A percentile compares a stretch with the other conserved stretches of the same genome.
phyloP scores from a whole-genome alignment of 108 stramenopile genomes.

The Pseudonitzschia delicatissima region DNA sequence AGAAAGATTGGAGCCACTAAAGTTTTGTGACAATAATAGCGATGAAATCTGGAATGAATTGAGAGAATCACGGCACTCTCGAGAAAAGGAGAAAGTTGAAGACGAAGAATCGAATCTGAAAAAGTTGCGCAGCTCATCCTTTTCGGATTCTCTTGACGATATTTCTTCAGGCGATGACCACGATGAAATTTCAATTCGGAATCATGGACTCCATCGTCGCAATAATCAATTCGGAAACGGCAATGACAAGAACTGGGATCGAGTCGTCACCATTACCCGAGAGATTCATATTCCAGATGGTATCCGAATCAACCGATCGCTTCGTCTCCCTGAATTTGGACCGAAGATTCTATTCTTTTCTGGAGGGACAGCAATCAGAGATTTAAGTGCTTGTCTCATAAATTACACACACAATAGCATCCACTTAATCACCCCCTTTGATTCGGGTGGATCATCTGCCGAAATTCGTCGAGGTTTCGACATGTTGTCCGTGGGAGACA shows the following conservation, averaged over 20 bases:
- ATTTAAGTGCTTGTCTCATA: conserved; percentile 23
- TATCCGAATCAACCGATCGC: conserved; percentile 20
- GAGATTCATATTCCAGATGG: conserved; percentile 20
- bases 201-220: background rate
- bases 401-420: conserved; percentile 35
- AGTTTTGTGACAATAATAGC: background rate
- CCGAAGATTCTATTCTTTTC: conserved; percentile 31
- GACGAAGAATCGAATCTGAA: background rate
- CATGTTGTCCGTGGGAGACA: conserved; percentile 31
- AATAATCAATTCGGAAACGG: background rate
- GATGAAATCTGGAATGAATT: too few species aligned
- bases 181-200: background rate
- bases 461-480: conserved; percentile 34
- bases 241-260: background rate
- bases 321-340: conserved; percentile 30
- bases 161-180: conserved; percentile 6
- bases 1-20: conserved; percentile 9
- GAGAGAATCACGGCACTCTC: too few species aligned
- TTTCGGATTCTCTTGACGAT: conserved; percentile 33
- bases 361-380: conserved; percentile 31
- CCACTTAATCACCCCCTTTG: conserved; percentile 39
- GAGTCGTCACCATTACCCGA: conserved; percentile 13
- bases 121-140: conserved; percentile 23
- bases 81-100: background rate
- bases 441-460: conserved; percentile 33